Conservation (phyloP, 257 asterid species). For the Striga asiatica region DNA sequence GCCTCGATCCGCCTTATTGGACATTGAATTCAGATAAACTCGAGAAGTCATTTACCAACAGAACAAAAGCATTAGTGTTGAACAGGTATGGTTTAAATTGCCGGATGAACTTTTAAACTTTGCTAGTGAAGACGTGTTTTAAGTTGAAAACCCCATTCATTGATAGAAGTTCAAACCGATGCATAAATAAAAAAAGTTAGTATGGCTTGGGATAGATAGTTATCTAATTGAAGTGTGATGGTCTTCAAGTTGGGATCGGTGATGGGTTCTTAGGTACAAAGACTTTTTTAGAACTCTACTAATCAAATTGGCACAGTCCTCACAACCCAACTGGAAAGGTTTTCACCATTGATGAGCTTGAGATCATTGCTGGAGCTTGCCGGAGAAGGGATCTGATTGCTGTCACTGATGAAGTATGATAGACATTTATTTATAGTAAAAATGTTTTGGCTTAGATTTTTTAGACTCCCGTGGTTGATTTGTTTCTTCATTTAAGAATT, state of each 20-base stretch:
- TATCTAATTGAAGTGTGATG: neutral
- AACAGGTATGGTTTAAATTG: conserved; percentile 47
- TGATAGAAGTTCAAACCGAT: neutral
- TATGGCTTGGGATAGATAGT: neutral
- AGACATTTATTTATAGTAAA: neutral
- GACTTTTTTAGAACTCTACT: conserved; percentile 19
- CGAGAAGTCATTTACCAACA: conserved; percentile 38
- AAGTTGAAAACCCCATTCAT: neutral
- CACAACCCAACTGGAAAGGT: conserved; percentile 96
- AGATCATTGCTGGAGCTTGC: conserved; percentile 79
- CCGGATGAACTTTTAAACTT: neutral
- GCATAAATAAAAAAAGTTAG: neutral
- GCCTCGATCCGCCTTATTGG: conserved; percentile 86
- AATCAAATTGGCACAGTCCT: conserved; percentile 56
- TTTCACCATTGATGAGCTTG: conserved; percentile 67
- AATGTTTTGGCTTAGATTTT: neutral
- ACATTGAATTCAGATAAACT: conserved; percentile 44
- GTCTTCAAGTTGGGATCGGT: neutral
- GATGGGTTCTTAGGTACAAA: neutral
- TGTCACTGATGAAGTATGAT: conserved; percentile 88
- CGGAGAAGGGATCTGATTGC: conserved; percentile 52
- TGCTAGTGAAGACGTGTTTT: neutral
- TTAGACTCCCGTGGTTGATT: neutral
- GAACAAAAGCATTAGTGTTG: conserved; percentile 70
- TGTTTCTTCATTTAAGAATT: neutral